A percentile compares a stretch with the other conserved stretches of the same genome.
Evolutionary conservation across 2,329 filamentous ascomycete genomes (phyloP).

Genomic region (Diaporthe sp.): DNA sequence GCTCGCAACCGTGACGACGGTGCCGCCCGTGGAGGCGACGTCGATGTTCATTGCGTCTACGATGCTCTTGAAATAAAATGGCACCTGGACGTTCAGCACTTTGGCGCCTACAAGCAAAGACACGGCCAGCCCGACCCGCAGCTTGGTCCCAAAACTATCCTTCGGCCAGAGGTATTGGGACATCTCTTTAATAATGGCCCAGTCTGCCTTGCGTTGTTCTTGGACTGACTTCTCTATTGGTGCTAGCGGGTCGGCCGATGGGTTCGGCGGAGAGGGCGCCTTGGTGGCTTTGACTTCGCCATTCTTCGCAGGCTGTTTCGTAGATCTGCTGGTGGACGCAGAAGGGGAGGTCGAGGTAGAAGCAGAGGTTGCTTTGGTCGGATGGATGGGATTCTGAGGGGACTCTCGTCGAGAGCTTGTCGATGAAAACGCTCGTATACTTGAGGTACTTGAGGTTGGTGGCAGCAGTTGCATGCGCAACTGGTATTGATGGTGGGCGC

Average conservation of each 20-base stretch:
- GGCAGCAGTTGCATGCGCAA: conserved; percentile 23
- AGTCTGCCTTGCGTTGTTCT: conserved; percentile 96
- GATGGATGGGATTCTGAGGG: conserved; percentile 3
- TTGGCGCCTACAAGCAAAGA: conserved; percentile 89
- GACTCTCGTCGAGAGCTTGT: conserved; percentile 30
- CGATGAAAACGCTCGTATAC: conserved; percentile 33
- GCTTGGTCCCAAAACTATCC: conserved; percentile 84
- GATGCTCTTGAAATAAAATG: conserved; percentile 99
- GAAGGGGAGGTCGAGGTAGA: not conserved
- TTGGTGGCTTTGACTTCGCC: not conserved
- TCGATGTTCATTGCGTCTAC: conserved; percentile 99
- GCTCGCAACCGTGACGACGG: conserved; percentile 88
- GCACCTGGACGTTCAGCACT: conserved; percentile 96
- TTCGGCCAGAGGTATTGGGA: conserved; percentile 96
- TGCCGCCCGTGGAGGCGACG: conserved; percentile 87
- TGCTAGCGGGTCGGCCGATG: conserved; percentile 68
- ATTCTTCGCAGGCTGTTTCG: not conserved
- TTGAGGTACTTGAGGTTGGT: conserved; percentile 18
- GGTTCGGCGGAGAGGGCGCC: conserved; percentile 20
- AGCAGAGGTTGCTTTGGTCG: not conserved
- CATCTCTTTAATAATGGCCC: conserved; percentile 99
- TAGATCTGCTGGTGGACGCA: not conserved
- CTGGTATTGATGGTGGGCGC: conserved; percentile 31
- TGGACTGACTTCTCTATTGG: conserved; percentile 78
- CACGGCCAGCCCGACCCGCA: conserved; percentile 89